Base-by-base conservation (phyloP, 441 rosid species). In the Aleurites moluccanus region DNA sequence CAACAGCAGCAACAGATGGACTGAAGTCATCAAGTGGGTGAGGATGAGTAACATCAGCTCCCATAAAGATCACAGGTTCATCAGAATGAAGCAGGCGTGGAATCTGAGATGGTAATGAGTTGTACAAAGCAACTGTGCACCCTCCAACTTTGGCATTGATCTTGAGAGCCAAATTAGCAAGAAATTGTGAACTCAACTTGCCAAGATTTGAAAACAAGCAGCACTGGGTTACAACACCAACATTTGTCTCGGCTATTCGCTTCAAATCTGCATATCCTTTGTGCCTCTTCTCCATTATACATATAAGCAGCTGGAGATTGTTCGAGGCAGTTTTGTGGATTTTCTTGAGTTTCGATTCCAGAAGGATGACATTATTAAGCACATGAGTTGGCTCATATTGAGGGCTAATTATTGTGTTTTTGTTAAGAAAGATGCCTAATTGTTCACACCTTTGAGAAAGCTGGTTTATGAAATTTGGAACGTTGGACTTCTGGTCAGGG, bases 201-300 rank as follows among this genome's bases (percentile, higher is more conserved):
- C 53, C 2, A 42, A 75, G 91, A 35, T 89, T 83, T 4, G 38
- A 65, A 50, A 90, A 89, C 75, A 87, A 83, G 80, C 93, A 91
- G 73, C 97, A 92, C 63, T 91, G 97, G 5, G 88, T 84, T 25
- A 91, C 83, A 28, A 91, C 84, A 40, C 95, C 98, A 25, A 90
- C 65, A 62, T 85, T 83, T 2, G 95, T 91, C 74, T 91, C 95
- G 0, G 81, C 93, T 86, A 50, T 85, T 56, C 80, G 86, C 75
- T 81, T 91, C 87, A 61, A 86, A 82, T 76, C 73, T 67, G 52
- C 93, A 86, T 86, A 80, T 67, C 75, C 99, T 85, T 86, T 89
- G 82, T 95, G 99, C 75, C 92, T 92, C 73, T 85, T 91, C 87
- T 95, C 99, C 99, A 95, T 92, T 72, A 95, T 73, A 72, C 98